Evolutionary conservation across 2,329 filamentous ascomycete genomes (phyloP).

Genomic region (Venturia aucupariae): DNA sequence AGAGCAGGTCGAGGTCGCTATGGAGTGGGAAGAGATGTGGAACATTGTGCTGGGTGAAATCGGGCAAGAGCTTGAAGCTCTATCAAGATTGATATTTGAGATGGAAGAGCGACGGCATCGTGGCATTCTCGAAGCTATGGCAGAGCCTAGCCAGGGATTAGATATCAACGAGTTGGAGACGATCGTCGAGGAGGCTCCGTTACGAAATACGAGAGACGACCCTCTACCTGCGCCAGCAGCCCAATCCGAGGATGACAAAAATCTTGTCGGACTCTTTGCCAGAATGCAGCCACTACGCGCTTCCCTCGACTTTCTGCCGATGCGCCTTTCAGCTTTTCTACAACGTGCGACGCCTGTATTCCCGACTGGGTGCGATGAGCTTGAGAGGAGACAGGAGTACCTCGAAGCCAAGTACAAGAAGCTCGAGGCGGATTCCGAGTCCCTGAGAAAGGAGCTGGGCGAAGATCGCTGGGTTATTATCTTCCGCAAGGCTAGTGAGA

Average conservation of each 20-base stretch:
- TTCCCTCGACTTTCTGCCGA: constrained; percentile 89
- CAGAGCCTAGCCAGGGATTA: constrained; percentile 41
- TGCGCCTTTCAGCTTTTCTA: constrained; percentile 84
- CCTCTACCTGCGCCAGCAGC: constrained; percentile 47
- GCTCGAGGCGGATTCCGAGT: constrained; percentile 83
- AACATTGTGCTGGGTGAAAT: constrained; percentile 89
- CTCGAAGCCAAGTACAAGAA: constrained; percentile 83
- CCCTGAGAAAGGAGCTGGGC: constrained; percentile 77
- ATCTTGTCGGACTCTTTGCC: constrained; percentile 80
- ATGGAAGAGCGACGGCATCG: constrained; percentile 95
- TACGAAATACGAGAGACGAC: constrained; percentile 43
- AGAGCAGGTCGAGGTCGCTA: constrained; percentile 86
- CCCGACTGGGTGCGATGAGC: constrained; percentile 81
- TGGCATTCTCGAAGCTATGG: constrained; percentile 58
- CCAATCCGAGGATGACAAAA: constrained; percentile 68
- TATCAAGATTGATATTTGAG: constrained; percentile 79
- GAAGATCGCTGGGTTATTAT: constrained; percentile 96
- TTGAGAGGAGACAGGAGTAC: constrained; percentile 63
- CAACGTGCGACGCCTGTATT: constrained; percentile 68
- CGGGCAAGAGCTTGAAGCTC: constrained; percentile 73
- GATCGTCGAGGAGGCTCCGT: constrained; percentile 79
- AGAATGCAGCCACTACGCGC: constrained; percentile 90
- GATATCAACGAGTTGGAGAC: constrained; percentile 88
- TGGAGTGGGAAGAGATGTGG: constrained; percentile 99
- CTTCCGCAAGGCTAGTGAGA: constrained; percentile 82